Evolutionary conservation across 163 green algal species (phyloP), one percentile per base, ranked within the genome.

Genomic region (Scenedesmus sp.): DNA sequence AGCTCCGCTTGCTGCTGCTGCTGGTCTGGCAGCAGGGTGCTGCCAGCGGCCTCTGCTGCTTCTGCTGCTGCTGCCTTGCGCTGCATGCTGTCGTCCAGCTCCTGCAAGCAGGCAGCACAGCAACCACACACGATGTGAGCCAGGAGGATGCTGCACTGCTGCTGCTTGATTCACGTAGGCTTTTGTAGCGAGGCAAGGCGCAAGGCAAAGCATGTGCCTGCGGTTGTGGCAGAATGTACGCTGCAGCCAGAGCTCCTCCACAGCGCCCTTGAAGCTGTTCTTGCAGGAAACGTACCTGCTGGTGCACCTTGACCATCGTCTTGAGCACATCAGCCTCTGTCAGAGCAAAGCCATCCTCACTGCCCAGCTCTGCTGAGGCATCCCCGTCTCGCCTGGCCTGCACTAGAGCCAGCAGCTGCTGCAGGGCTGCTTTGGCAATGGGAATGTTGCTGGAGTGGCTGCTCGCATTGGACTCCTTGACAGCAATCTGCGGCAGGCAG

Each of bases 381-480:
- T 10, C 8, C 3, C 1, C 16, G 12, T 81, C 60, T 5, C 46
- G 18, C n/a, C 82, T 23, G 3, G 62, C 23, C 46, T 66, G 46
- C 34, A 90, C 52, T 26, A 67, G 52, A 13, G 55, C 66, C 26
- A 67, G 85, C 66, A 90, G 66, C 64, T 90, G 85, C 46, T 52
- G 18, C 10, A 90, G 85, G 9, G 85, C 85, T 83, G 85, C 85
- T 62, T 84, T 83, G 46, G 85, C 85, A 34, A 76, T 76, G 15
- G 66, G 66, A 18, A 76, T 76, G 66, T 76, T 66, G 20, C 66
- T 82, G 66, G 26, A 1, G 52, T 23, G 46, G 64, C 85, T 20
- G 26, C 15, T 52, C 46, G 66, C 73, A 60, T 82, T 90, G 16
- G 85, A 56, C 67, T 90, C 85, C 85, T 90, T 90, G 85, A 90